Base-by-base conservation (phyloP, 2,329 filamentous ascomycete species). In the Neocatenulostroma microsporum region DNA sequence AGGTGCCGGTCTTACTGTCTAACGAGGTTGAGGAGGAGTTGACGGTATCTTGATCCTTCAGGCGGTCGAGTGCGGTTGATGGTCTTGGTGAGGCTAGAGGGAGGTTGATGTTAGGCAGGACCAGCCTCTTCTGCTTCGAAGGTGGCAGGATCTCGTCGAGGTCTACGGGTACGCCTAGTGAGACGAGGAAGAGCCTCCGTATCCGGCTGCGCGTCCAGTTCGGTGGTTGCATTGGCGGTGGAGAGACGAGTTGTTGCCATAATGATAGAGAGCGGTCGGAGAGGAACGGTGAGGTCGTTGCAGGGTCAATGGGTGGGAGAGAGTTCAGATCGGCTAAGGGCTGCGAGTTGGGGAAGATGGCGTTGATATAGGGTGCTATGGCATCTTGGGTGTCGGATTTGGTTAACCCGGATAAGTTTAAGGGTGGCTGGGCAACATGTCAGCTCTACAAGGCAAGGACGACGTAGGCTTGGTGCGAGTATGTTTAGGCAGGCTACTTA, bases 171-270 rank as follows among this genome's bases (percentile, higher is more conserved):
- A 98, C 91, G 13, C 91, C 91, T 0, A 98, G 76, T 1, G 88
- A 95, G 36, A 98, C 88, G 27, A 98, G 78, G 60, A 98, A 98
- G 18, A 98, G 76, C 19, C 91, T 84, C 36, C 91, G 80, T 51
- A 94, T 98, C 34, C 88, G 84, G 35, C 87, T 94, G 46, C 91
- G 85, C 41, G 95, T 93, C 91, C 91, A 98, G 62, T 98, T 91
- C 1, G 91, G 89, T 5, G 91, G 91, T 54, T 94, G 87, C 24
- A 98, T 76, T 2, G 91, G 88, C 2, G 91, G 91, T 14, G 91
- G 89, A 2, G 89, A 89, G 21, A 95, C 86, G 4, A 98, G 78
- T 66, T 98, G 91, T 27, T 88, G 87, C 91, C 91, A 98, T 21
- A 98, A 71, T 0, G 91, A 95, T 38, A 84, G 80, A 43, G 84